Evolutionary conservation across 768 basidiomycete genomes (phyloP).

Genomic region (Lactifluus pinguis): DNA sequence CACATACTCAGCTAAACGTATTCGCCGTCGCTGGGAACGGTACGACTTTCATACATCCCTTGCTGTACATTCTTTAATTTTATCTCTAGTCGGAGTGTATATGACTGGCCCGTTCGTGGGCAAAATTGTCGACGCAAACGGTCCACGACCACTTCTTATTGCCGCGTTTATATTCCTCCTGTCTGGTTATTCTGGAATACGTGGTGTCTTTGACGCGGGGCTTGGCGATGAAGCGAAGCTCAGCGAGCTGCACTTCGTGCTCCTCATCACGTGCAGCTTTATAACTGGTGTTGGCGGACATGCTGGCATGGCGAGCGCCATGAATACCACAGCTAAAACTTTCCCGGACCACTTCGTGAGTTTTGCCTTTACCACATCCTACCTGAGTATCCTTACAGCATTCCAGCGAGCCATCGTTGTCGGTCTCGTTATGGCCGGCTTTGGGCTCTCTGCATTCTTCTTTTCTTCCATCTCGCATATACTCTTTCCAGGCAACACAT

Average conservation of each 20-base stretch:
- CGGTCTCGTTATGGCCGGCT: slow-evolving; percentile 18
- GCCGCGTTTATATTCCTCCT: slow-evolving; percentile 52
- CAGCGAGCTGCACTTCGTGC: slow-evolving; percentile 37
- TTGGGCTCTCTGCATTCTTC: slow-evolving; percentile 76
- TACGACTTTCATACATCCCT: slow-evolving; percentile 27
- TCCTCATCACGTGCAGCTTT: slow-evolving; percentile 55
- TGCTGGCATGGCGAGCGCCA: slow-evolving; percentile 54
- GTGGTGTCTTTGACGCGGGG: slow-evolving; percentile 53
- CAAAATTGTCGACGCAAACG: slow-evolving; percentile 61
- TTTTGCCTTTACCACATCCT: slow-evolving; percentile 1
- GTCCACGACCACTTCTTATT: slow-evolving; percentile 59
- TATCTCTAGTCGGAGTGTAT: slow-evolving; percentile 60
- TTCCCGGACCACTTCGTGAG: slow-evolving; percentile 65
- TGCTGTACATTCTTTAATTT: not conserved
- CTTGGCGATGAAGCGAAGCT: slow-evolving; percentile 17
- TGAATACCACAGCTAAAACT: slow-evolving; percentile 78
- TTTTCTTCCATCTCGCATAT: slow-evolving; percentile 71
- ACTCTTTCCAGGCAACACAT: slow-evolving; percentile 69
- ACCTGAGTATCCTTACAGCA: not conserved
- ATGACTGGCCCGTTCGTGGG: slow-evolving; percentile 72
- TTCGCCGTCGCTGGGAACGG: slow-evolving; percentile 75
- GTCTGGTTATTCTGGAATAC: slow-evolving; percentile 68
- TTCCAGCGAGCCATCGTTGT: slow-evolving; percentile 60
- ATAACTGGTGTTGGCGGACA: slow-evolving; percentile 74
- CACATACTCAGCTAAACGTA: slow-evolving; percentile 75